These are phyloP conservation scores for Acarospora socialis DNA, from an alignment of 2,329 filamentous ascomycete species.

Conservation along the genomic window DNA sequence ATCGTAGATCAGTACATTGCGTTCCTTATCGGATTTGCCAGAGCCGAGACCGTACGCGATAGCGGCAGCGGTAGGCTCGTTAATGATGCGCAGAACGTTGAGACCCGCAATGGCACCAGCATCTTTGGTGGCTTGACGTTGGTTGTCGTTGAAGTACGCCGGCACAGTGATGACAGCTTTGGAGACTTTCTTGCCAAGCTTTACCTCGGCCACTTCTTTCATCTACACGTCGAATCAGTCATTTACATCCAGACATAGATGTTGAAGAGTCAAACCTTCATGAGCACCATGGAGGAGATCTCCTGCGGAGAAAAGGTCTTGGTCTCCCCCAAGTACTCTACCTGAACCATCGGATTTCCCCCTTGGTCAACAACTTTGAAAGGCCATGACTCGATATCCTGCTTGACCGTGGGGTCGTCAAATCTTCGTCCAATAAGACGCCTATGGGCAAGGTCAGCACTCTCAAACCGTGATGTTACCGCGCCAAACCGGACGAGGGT, in stretches of 20 bases:
- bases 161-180: slow-evolving; percentile 99
- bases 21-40: slow-evolving; percentile 93
- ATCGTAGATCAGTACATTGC: slow-evolving; percentile 99
- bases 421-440: slow-evolving; percentile 94
- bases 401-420: slow-evolving; percentile 93
- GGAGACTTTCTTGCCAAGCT: slow-evolving; percentile 97
- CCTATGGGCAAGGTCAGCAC: too few relatives aligned
- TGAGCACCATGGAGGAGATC: slow-evolving; percentile 96
- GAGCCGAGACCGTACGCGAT: slow-evolving; percentile 96
- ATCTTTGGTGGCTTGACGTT: slow-evolving; percentile 98
- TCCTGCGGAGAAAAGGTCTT: slow-evolving; percentile 97
- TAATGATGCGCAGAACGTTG: slow-evolving; percentile 99
- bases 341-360: slow-evolving; percentile 81
- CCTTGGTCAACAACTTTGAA: slow-evolving; percentile 93
- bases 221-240: slow-evolving; percentile 45
- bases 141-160: slow-evolving; percentile 99
- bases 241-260: background rate
- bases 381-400: slow-evolving; percentile 97
- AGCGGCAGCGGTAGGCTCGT: slow-evolving; percentile 95
- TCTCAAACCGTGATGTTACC: too few relatives aligned
- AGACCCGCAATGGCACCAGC: slow-evolving; percentile 94
- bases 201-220: slow-evolving; percentile 97
- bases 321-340: slow-evolving; percentile 86
- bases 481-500: background rate
- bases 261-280: slow-evolving; percentile 55